Base-by-base conservation (phyloP, 1,284 basidiomycete genomes). In the Trichosporon asahii region DNA sequence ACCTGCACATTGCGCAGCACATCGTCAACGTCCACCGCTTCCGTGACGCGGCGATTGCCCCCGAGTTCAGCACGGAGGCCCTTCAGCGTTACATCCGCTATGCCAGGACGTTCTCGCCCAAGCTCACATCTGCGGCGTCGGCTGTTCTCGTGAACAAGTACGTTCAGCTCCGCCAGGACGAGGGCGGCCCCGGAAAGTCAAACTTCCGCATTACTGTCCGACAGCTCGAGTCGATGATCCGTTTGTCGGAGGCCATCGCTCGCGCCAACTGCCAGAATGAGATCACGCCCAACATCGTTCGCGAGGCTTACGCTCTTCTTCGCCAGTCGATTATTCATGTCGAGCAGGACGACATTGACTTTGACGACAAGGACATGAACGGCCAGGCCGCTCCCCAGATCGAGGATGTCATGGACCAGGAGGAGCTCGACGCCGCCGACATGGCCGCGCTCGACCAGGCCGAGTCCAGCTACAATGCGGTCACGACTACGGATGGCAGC, bases 281-380 rank as follows among this genome's bases (percentile, higher is more conserved):
- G 90, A 97, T 98, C 75, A 91, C 89, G 0, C 95, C 95, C 0
- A 90, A 88, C 0, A 98, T 97, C 80, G 97, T 99, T 18, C 89
- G 93, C 33, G 97, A 99, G 84, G 96, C 97, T 1, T 98, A 94
- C 84, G 90, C 89, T 31, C 89, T 99, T 14, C 86, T 99, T 23
- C 89, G 93, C 44, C 95, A 98, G 83, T 98, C 95, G 2, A 99
- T 99, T 84, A 98, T 99, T 77, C 97, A 99, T 79, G 96, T 99
- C 74, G 97, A 99, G 82, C 95, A 98, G 84, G 97, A 99, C 79
- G 96, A 99, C 77, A 91, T 99, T 79, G 94, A 95, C 80, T 93
- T 99, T 79, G 96, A 98, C 78, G 94, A 97, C 73, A 94, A 95
- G 67, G 86, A 88, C 1, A 87, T 88, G 68, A 89, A 86, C 49